Percentiles rank a stretch among this genome's conserved stretches.
Conservation (phyloP, 257 asterid genomes). For the Dorcoceras hygrometricum region DNA sequence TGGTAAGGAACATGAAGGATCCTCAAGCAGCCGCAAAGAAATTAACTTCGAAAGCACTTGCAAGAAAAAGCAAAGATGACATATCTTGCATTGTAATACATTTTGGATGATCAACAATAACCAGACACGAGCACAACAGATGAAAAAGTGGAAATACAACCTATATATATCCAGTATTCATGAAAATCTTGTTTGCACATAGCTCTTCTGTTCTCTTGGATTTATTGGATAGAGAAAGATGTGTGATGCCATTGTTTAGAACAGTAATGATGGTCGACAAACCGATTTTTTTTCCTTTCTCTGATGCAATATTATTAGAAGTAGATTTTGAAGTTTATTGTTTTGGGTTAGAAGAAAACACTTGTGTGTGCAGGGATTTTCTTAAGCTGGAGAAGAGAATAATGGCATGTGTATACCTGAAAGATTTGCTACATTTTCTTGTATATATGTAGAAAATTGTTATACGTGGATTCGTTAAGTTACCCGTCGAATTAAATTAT, state of each 20-base stretch:
- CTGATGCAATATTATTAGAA: slow-evolving; percentile 13
- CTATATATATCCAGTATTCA: not conserved
- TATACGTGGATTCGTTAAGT: not conserved
- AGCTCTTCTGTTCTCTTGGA: slow-evolving; percentile 23
- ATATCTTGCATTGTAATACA: slow-evolving; percentile 81
- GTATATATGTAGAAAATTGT: slow-evolving; percentile 19
- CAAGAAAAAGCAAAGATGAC: slow-evolving; percentile 78
- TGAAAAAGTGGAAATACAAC: not conserved
- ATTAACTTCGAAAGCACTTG: slow-evolving; percentile 61
- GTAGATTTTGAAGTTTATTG: slow-evolving; percentile 26
- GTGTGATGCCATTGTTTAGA: slow-evolving; percentile 13
- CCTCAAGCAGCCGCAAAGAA: slow-evolving; percentile 83
- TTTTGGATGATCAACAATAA: slow-evolving; percentile 43
- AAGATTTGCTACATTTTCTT: slow-evolving; percentile 18
- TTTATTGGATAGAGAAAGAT: slow-evolving; percentile 24
- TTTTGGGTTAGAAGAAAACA: slow-evolving; percentile 24
- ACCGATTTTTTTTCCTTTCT: slow-evolving; percentile 11
- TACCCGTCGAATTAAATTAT: not conserved
- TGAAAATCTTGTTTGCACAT: not conserved
- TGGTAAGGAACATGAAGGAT: slow-evolving; percentile 52
- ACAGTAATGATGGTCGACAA: slow-evolving; percentile 18
- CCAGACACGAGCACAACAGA: not conserved
- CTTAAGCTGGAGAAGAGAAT: slow-evolving; percentile 25
- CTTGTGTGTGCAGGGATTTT: slow-evolving; percentile 23
- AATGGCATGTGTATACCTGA: slow-evolving; percentile 24